Percentiles rank a stretch among this genome's conserved stretches.
These are phyloP conservation scores for Wickerhamiella dianesei DNA, from an alignment of 805 yeast genomes.

Conservation along the genomic window DNA sequence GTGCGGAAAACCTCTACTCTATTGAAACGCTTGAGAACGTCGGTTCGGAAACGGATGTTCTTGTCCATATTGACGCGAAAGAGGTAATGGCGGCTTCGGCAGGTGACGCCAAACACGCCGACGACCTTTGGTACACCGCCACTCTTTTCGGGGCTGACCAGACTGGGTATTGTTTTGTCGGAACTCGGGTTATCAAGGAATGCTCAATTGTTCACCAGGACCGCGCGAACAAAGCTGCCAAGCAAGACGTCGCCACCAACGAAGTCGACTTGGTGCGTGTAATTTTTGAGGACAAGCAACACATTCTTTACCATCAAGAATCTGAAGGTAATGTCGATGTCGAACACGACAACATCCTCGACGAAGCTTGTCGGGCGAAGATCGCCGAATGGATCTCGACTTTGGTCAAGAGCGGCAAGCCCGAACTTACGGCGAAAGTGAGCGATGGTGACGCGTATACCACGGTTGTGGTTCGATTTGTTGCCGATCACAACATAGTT, in stretches of 20 bases:
- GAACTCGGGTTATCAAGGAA: not conserved
- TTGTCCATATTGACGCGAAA: not conserved
- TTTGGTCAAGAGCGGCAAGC: not conserved
- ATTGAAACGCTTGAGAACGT: not conserved
- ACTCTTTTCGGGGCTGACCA: not conserved
- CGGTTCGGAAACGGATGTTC: not conserved
- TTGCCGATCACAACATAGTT: not conserved
- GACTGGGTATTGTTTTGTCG: not conserved
- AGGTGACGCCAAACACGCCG: not conserved
- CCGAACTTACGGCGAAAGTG: not conserved
- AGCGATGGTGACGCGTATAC: not conserved
- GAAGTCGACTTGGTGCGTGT: not conserved
- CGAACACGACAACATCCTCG: not conserved
- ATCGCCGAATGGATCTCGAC: not conserved
- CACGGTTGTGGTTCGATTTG: not conserved
- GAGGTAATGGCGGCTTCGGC: not conserved
- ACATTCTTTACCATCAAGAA: not conserved
- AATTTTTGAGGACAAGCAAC: not conserved
- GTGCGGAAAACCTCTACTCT: not conserved
- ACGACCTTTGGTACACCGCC: not conserved
- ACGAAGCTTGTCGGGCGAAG: not conserved
- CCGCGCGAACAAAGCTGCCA: not conserved
- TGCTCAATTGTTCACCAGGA: not conserved
- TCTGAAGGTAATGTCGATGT: not conserved
- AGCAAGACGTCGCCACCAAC: not conserved